phyloP scores from a whole-genome alignment of 2,329 filamentous ascomycete genomes.

The Aspergillus quadrilineatus region DNA sequence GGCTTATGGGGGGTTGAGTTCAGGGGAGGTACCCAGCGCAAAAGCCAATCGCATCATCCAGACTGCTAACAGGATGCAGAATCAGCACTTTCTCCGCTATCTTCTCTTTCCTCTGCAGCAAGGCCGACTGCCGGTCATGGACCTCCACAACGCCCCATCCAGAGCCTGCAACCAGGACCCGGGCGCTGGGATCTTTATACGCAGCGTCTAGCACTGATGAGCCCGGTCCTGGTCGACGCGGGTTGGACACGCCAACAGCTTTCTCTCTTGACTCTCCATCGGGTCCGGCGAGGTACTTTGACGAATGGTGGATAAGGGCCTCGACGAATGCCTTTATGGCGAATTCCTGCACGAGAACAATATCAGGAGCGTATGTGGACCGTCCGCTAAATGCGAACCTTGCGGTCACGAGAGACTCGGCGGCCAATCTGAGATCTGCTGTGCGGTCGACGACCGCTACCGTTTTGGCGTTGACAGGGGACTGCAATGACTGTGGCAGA shows the following conservation, averaged over 20 bases:
- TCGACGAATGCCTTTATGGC: conserved; percentile 56
- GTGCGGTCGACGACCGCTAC: conserved; percentile 63
- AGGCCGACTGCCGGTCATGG: conserved; percentile 26
- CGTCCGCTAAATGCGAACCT: conserved; percentile 56
- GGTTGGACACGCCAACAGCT: conserved; percentile 7
- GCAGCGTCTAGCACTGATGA: conserved; percentile 23
- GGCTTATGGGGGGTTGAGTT: neutral
- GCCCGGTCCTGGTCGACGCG: conserved; percentile 16
- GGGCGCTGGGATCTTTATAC: conserved; percentile 27
- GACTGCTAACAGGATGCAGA: conserved; percentile 49
- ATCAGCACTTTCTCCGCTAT: conserved; percentile 44
- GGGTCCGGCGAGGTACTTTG: conserved; percentile 25
- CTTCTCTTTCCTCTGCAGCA: conserved; percentile 47
- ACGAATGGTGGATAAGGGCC: conserved; percentile 44
- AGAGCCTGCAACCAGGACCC: conserved; percentile 29
- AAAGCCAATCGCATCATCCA: conserved; percentile 57
- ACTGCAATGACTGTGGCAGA: conserved; percentile 23
- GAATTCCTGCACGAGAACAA: conserved; percentile 66
- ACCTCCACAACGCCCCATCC: conserved; percentile 32
- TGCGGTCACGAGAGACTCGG: conserved; percentile 53
- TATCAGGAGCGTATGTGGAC: conserved; percentile 62
- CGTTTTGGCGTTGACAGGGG: conserved; percentile 35
- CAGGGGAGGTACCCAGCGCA: conserved; percentile 32
- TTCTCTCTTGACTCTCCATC: conserved; percentile 23
- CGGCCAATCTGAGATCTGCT: conserved; percentile 55